phyloP scores from a whole-genome alignment of 1,284 basidiomycete genomes.

The Trametes versicolor region DNA sequence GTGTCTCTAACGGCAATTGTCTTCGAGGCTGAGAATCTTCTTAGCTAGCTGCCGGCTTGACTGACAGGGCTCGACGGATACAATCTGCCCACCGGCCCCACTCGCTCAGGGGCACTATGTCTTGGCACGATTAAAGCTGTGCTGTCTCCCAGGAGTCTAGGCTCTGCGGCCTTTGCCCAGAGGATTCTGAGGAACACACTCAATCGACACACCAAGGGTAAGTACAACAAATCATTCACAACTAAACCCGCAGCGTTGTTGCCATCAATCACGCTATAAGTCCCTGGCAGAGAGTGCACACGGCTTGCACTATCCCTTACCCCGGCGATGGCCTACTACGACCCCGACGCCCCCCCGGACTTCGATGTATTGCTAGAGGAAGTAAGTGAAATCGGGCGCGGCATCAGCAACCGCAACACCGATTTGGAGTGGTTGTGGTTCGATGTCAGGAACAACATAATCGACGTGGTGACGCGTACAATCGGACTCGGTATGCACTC shows the following conservation, averaged over 20 bases:
- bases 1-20: no score
- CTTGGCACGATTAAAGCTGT: no score
- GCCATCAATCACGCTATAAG: background rate
- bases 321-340: background rate
- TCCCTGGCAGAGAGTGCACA: no score
- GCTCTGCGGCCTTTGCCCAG: no score
- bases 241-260: background rate
- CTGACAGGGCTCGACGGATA: no score
- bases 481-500: background rate
- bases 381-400: background rate
- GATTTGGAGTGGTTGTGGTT: background rate
- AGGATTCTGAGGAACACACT: background rate
- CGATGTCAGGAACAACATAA: background rate
- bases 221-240: background rate
- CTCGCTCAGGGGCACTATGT: no score
- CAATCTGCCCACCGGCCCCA: no score
- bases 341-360: background rate
- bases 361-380: background rate
- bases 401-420: background rate
- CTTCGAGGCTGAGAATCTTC: no score
- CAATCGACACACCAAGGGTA: background rate
- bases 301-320: no score
- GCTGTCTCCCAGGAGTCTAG: no score
- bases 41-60: no score
- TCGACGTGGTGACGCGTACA: conserved; percentile 1